These are phyloP conservation scores for Tulasnella sp. DNA, from an alignment of 768 basidiomycete genomes.

Conservation along the genomic window DNA sequence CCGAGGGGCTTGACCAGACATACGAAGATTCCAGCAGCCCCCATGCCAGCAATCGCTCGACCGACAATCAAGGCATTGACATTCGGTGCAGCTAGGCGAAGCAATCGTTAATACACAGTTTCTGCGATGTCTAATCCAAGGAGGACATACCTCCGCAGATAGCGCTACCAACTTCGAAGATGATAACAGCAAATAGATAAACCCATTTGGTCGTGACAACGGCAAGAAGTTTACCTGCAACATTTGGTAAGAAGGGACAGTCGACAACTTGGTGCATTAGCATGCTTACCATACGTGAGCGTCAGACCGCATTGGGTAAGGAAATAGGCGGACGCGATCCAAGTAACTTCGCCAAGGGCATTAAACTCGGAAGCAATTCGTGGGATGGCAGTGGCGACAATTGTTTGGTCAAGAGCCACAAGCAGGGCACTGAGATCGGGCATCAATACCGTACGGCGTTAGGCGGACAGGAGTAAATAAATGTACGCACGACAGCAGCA, in stretches of 20 bases:
- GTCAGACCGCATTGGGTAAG: conserved; percentile 14
- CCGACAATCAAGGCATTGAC: conserved; percentile 30
- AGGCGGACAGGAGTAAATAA: neutral
- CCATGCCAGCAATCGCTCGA: conserved; percentile 36
- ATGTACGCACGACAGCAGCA: neutral
- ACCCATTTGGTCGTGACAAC: conserved; percentile 24
- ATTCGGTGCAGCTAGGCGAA: conserved; percentile 14
- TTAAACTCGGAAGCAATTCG: conserved; percentile 14
- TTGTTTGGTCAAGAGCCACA: conserved; percentile 14
- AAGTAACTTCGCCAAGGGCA: conserved; percentile 14
- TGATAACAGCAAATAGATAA: conserved; percentile 18
- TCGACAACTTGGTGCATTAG: neutral
- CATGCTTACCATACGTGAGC: conserved; percentile 14
- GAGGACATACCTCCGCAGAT: conserved; percentile 27
- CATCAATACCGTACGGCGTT: neutral
- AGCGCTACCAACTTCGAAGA: conserved; percentile 37
- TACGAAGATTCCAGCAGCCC: conserved; percentile 30
- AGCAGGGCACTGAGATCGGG: neutral
- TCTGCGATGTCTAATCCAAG: neutral
- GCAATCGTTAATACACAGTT: neutral
- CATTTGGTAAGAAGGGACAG: conserved; percentile 9
- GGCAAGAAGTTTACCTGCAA: conserved; percentile 11
- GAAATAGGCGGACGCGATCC: conserved; percentile 16
- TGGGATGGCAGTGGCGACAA: conserved; percentile 13
- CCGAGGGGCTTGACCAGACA: conserved; percentile 16